phyloP scores from a whole-genome alignment of 352 stramenopile genomes.

The Phytophthora litchii region DNA sequence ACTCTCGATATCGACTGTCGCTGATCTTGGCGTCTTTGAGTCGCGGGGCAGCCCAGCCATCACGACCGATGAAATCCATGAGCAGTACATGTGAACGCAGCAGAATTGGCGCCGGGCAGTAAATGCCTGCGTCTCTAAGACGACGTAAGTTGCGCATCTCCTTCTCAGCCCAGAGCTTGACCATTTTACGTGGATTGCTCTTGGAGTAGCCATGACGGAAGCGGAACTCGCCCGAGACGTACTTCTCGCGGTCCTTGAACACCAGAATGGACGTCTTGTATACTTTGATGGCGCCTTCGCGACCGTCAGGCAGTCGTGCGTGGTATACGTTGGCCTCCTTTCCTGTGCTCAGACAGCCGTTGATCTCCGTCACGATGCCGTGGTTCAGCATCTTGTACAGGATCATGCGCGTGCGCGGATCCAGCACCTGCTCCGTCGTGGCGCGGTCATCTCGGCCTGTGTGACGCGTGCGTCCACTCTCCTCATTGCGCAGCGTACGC shows the following conservation, averaged over 20 bases:
- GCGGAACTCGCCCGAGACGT: slow-evolving; percentile 98
- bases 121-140: slow-evolving; percentile 91
- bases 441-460: slow-evolving; percentile 97
- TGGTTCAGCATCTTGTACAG: slow-evolving; percentile 98
- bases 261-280: slow-evolving; percentile 95
- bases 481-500: slow-evolving; percentile 74
- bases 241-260: slow-evolving; percentile 99
- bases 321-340: slow-evolving; percentile 99
- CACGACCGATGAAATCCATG: slow-evolving; percentile 98
- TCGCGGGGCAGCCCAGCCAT: slow-evolving; percentile 94
- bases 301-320: slow-evolving; percentile 73
- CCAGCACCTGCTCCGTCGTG: slow-evolving; percentile 98
- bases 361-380: slow-evolving; percentile 96
- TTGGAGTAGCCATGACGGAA: slow-evolving; percentile 97
- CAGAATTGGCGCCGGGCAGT: slow-evolving; percentile 92
- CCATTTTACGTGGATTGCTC: slow-evolving; percentile 99
- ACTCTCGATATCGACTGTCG: slow-evolving; percentile 91
- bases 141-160: slow-evolving; percentile 98
- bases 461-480: slow-evolving; percentile 85
- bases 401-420: slow-evolving; percentile 98
- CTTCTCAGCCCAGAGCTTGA: slow-evolving; percentile 99
- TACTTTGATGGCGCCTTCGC: slow-evolving; percentile 86
- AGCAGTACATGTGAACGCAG: slow-evolving; percentile 98
- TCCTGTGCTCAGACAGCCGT: slow-evolving; percentile 98
- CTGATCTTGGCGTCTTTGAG: slow-evolving; percentile 95